Evolutionary conservation across 805 yeast species (phyloP).

Genomic region (Phaffomyces opuntiae): DNA sequence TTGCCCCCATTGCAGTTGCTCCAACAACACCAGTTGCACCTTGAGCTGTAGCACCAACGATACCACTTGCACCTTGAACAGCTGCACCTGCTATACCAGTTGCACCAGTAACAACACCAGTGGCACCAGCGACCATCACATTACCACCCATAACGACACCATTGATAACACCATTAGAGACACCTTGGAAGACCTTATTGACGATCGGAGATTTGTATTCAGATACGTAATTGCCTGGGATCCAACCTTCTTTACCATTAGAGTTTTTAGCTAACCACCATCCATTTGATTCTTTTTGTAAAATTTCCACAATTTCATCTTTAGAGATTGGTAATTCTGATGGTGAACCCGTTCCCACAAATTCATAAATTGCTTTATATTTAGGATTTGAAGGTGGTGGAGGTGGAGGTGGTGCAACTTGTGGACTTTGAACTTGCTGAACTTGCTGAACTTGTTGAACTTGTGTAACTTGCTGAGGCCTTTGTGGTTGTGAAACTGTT

Average conservation of each 20-base stretch:
- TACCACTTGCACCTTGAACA: too few species aligned
- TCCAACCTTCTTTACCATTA: conserved; percentile 76
- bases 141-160: too few species aligned
- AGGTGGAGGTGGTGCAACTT: conserved; percentile 52
- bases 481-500: conserved; percentile 21
- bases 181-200: conserved; percentile 9
- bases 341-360: conserved; percentile 78
- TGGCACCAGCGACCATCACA: too few species aligned
- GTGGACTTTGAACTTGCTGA: conserved; percentile 41
- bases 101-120: conserved; percentile 10
- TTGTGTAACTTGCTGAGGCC: conserved; percentile 35
- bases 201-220: conserved; percentile 29
- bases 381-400: conserved; percentile 76
- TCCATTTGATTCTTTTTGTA: conserved; percentile 73
- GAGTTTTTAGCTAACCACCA: conserved; percentile 85
- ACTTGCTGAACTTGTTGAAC: too few species aligned
- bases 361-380: conserved; percentile 81
- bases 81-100: background rate
- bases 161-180: conserved; percentile 19
- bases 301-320: conserved; percentile 68
- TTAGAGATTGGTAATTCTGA: conserved; percentile 72
- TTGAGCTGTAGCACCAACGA: too few species aligned
- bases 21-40: too few species aligned
- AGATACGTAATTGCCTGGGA: conserved; percentile 86
- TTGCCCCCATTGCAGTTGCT: background rate